Conservation (phyloP, 73 alveolate species). For the Tetrahymena thermophila region DNA sequence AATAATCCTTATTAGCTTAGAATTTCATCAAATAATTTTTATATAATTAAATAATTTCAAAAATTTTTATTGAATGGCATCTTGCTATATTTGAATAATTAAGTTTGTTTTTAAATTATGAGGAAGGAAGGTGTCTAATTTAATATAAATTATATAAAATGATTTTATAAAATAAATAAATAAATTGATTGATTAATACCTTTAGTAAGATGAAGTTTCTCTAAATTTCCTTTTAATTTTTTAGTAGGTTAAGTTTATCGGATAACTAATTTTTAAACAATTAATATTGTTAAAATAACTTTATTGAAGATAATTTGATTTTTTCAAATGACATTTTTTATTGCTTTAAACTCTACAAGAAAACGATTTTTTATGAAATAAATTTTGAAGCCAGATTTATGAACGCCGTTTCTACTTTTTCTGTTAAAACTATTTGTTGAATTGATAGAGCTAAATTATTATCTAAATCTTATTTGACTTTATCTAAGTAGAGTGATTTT, state of each 20-base stretch:
- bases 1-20: too few relatives aligned
- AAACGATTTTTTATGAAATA: neutral
- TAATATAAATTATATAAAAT: too few relatives aligned
- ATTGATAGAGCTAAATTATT: neutral
- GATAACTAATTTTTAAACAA: neutral
- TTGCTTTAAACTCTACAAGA: too few relatives aligned
- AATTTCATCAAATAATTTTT: too few relatives aligned
- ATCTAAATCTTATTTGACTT: neutral
- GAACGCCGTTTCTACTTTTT: neutral
- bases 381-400: neutral
- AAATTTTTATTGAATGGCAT: too few relatives aligned
- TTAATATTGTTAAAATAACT: neutral
- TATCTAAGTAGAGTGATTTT: neutral
- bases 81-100: too few relatives aligned
- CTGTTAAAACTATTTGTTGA: neutral
- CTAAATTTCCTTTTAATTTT: neutral
- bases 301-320: neutral
- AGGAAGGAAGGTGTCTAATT: too few relatives aligned
- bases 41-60: too few relatives aligned
- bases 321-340: neutral
- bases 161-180: too few relatives aligned
- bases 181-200: neutral
- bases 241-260: too few relatives aligned
- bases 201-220: neutral
- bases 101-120: too few relatives aligned